phyloP scores from a whole-genome alignment of 2,329 filamentous ascomycete genomes.

The Tolypocladium sp. region DNA sequence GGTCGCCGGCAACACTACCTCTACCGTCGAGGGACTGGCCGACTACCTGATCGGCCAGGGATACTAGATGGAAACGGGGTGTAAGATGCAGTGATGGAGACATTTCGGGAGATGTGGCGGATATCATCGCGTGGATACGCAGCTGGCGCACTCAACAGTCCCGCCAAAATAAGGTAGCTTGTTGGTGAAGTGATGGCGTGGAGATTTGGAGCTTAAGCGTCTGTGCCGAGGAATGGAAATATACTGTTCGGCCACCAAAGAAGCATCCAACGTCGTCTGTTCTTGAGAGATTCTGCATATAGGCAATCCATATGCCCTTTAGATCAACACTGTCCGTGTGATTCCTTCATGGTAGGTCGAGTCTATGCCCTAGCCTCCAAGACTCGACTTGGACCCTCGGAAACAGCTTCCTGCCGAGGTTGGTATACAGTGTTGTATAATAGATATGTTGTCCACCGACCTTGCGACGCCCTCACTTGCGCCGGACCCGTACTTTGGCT shows the following conservation, averaged over 20 bases:
- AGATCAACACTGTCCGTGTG: background rate
- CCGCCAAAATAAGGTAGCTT: background rate
- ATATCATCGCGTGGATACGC: background rate
- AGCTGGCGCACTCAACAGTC: background rate
- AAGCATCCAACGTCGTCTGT: slow-evolving; percentile 4
- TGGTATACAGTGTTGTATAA: background rate
- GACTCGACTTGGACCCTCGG: background rate
- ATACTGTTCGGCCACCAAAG: background rate
- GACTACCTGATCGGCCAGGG: slow-evolving; percentile 75
- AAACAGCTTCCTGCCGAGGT: background rate
- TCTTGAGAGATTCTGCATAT: slow-evolving; percentile 18
- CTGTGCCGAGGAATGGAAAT: slow-evolving; percentile 2
- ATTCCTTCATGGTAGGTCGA: background rate
- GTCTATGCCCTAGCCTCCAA: background rate
- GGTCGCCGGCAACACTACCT: slow-evolving; percentile 66
- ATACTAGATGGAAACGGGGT: slow-evolving; percentile 48
- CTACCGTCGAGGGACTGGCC: slow-evolving; percentile 72
- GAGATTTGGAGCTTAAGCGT: slow-evolving; percentile 4
- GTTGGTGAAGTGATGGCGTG: background rate
- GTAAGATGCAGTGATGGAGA: slow-evolving; percentile 3
- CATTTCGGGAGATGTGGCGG: background rate
- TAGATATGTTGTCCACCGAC: background rate
- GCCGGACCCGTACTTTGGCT: background rate
- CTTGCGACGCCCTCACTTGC: background rate
- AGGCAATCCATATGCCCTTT: slow-evolving; percentile 14